phyloP scores from a whole-genome alignment of 2,329 filamentous ascomycete species.

The Cercospora nicotianae region DNA sequence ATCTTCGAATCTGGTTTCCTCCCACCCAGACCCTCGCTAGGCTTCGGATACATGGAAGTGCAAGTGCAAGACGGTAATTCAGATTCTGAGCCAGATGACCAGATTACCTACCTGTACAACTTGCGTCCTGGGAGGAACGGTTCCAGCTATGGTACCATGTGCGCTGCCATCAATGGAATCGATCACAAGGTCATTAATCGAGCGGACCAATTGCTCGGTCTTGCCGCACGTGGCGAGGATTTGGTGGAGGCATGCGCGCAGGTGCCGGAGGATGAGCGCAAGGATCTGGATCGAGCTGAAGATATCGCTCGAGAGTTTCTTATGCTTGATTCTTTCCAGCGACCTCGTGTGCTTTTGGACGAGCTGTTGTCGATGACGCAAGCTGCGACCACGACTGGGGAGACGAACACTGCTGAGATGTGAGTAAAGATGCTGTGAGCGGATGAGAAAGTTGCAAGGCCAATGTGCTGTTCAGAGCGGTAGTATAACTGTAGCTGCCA shows the following conservation, averaged over 20 bases:
- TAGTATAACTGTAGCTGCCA: too few relatives aligned
- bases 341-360: slow-evolving; percentile 41
- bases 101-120: slow-evolving; percentile 45
- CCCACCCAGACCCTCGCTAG: slow-evolving; percentile 50
- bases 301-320: slow-evolving; percentile 47
- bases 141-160: slow-evolving; percentile 81
- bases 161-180: slow-evolving; percentile 84
- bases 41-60: slow-evolving; percentile 72
- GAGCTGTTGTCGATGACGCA: slow-evolving; percentile 38
- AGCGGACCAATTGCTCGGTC: slow-evolving; percentile 69
- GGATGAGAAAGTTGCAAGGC: neutral
- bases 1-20: slow-evolving; percentile 68
- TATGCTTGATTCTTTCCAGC: slow-evolving; percentile 38
- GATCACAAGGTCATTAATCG: slow-evolving; percentile 69
- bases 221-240: slow-evolving; percentile 72
- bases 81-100: slow-evolving; percentile 56
- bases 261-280: slow-evolving; percentile 63
- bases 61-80: slow-evolving; percentile 52
- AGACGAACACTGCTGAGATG: neutral
- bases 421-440: neutral
- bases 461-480: neutral
- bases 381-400: neutral
- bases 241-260: slow-evolving; percentile 70
- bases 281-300: slow-evolving; percentile 67
- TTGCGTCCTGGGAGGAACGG: slow-evolving; percentile 63